Conservation (phyloP, 2,329 filamentous ascomycete genomes). For the Chrysoporthe cubensis region DNA sequence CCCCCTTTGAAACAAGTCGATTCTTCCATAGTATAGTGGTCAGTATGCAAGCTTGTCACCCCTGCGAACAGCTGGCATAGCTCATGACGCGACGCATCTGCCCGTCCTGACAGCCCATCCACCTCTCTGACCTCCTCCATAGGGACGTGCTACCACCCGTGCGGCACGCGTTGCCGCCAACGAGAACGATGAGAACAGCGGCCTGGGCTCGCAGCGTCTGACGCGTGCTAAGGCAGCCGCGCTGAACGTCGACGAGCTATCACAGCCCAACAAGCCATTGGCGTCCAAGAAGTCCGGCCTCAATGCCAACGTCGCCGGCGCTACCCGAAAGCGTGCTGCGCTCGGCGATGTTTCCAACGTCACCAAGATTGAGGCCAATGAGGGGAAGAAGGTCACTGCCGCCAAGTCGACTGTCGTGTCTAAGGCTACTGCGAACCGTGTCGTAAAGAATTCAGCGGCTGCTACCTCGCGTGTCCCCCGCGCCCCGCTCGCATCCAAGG, state of each 20-base stretch:
- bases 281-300: constrained; percentile 71
- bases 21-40: not conserved
- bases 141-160: constrained; percentile 70
- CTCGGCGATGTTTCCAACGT: constrained; percentile 97
- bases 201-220: constrained; percentile 68
- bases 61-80: not conserved
- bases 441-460: constrained; percentile 69
- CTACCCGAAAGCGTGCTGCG: constrained; percentile 73
- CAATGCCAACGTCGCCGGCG: constrained; percentile 50
- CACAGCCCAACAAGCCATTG: constrained; percentile 62
- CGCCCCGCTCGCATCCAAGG: constrained; percentile 61
- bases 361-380: constrained; percentile 70
- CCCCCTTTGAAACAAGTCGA: constrained; percentile 9
- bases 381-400: constrained; percentile 71
- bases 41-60: not conserved
- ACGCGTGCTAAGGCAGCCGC: constrained; percentile 92
- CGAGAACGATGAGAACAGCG: constrained; percentile 90
- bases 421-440: constrained; percentile 79
- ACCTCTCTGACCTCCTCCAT: constrained; percentile 39
- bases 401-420: constrained; percentile 73
- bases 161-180: constrained; percentile 73
- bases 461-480: constrained; percentile 63
- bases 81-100: constrained; percentile 13
- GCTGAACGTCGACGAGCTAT: constrained; percentile 63
- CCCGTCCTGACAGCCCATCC: constrained; percentile 7